Evolutionary conservation across 257 asterid genomes (phyloP), one percentile per base, ranked within the genome.

Genomic region (Przewalskia tangutica): DNA sequence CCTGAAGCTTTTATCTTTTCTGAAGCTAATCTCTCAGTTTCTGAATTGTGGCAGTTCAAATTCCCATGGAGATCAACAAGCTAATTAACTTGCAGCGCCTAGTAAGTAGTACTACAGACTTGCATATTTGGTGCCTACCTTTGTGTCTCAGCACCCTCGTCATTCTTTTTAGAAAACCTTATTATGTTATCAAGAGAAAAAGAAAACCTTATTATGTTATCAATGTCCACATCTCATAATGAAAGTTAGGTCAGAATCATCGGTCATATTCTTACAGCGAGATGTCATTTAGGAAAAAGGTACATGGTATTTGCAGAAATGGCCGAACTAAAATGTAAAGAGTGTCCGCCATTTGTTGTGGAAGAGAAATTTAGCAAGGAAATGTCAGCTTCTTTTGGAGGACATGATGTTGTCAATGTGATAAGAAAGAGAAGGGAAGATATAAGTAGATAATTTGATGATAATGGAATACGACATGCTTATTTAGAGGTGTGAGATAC

Each of bases 81-180:
- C 89, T 95, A 88, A 86, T 89, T 81, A 92, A 95, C 95, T 85
- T 94, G 90, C 99, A 95, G 89, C 95, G 99, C 42, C 80, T 94
- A 94, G 99, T 95, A 90, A 91, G 97, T 68, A 68, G 97, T 68
- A 68, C 77, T 68, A 68, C 54, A 40, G 51, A 40, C 77, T 18
- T 40, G n/a, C 34, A 42, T 68, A 8, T 68, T 68, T 68, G 77
- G 16, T 42, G 8, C 77, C 77, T 68, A 9, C 50, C 77, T 42
- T 59, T 68, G 77, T 68, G 17, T 67, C 54, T 38, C 4, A 17
- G 77, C 32, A 9, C 8, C 48, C 51, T 17, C 77, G n/a, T 68
- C 7, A 1, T 36, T 67, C 51, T 38, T 1, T 16, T 67, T 3
- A 67, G 53, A 67, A 36, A 68, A 68, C 77, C 55, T 68, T 68